A percentile compares a stretch with the other conserved stretches of the same genome.
Evolutionary conservation across 2,329 filamentous ascomycete species (phyloP).

Genomic region (Rasamsonia emersonii): DNA sequence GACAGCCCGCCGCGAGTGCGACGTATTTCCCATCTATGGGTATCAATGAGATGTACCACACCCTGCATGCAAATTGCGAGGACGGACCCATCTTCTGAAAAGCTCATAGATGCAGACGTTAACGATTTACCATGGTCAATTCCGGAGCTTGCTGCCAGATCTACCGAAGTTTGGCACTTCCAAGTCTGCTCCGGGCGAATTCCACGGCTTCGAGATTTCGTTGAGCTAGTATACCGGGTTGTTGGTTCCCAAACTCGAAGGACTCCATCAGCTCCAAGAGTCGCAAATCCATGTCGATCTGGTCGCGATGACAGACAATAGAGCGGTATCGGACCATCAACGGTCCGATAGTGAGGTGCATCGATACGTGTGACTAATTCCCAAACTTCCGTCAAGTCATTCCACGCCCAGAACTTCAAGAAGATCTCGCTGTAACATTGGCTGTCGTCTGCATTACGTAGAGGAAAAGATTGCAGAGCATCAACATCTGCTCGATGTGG

Average conservation of each 20-base stretch:
- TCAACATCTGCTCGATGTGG: slow-evolving; percentile 62
- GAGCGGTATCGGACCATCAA: slow-evolving; percentile 47
- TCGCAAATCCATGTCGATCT: slow-evolving; percentile 64
- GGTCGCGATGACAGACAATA: slow-evolving; percentile 68
- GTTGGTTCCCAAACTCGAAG: slow-evolving; percentile 77
- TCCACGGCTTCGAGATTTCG: slow-evolving; percentile 44
- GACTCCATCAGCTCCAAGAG: slow-evolving; percentile 69
- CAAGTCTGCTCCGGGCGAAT: slow-evolving; percentile 58
- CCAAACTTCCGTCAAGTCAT: slow-evolving; percentile 48
- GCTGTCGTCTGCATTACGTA: slow-evolving; percentile 33
- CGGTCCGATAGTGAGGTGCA: slow-evolving; percentile 59
- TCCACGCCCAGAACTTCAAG: slow-evolving; percentile 83
- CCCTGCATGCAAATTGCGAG: slow-evolving; percentile 55
- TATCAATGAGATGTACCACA: slow-evolving; percentile 67
- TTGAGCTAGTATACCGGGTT: slow-evolving; percentile 58
- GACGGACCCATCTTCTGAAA: slow-evolving; percentile 76
- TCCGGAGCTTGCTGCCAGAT: slow-evolving; percentile 34
- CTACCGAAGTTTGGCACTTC: slow-evolving; percentile 55
- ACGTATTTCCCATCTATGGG: slow-evolving; percentile 57
- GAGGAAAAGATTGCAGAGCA: slow-evolving; percentile 38
- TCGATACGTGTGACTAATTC: slow-evolving; percentile 77
- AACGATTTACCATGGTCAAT: slow-evolving; percentile 22
- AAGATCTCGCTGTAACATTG: slow-evolving; percentile 59
- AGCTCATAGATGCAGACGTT: slow-evolving; percentile 58
- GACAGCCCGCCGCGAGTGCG: slow-evolving; percentile 61